Conservation (phyloP, 73 alveolate genomes). For the Tetrahymena borealis region DNA sequence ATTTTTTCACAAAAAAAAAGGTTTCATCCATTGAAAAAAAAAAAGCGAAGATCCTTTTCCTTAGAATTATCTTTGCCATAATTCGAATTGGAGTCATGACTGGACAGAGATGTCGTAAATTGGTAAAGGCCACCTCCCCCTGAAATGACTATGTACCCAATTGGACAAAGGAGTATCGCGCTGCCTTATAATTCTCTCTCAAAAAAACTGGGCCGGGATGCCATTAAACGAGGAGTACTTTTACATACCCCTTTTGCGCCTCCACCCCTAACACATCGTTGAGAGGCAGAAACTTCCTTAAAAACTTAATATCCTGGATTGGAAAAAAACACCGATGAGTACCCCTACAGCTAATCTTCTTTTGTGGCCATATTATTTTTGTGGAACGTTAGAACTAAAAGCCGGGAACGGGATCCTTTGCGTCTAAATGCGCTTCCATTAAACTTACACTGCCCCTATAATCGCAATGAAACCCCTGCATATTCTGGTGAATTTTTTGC, state of each 20-base stretch:
- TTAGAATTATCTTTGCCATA: not conserved
- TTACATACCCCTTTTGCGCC: not conserved
- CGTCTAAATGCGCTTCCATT: conserved; percentile 2
- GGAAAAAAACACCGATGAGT: not conserved
- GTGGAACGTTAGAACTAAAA: not conserved
- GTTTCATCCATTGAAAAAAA: not conserved
- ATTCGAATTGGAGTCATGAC: not conserved
- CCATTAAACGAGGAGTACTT: not conserved
- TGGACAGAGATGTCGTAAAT: not conserved
- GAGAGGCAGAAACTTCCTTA: not conserved
- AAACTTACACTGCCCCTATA: not conserved
- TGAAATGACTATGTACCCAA: not conserved
- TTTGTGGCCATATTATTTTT: not conserved
- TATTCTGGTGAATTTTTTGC: not conserved
- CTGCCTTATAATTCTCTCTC: conserved; percentile 1
- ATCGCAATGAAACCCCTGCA: not conserved
- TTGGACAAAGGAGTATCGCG: conserved; percentile 1
- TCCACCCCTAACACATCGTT: not conserved
- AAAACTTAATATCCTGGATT: not conserved
- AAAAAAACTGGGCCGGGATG: not conserved
- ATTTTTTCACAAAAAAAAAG: not conserved
- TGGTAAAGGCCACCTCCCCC: not conserved
- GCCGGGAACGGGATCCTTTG: not conserved
- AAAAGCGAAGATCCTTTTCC: not conserved
- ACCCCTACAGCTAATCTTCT: conserved; percentile 2